A percentile compares a stretch with the other conserved stretches of the same genome.
Conservation (phyloP, 164 flowering plant genomes). For the Annona squamosa region DNA sequence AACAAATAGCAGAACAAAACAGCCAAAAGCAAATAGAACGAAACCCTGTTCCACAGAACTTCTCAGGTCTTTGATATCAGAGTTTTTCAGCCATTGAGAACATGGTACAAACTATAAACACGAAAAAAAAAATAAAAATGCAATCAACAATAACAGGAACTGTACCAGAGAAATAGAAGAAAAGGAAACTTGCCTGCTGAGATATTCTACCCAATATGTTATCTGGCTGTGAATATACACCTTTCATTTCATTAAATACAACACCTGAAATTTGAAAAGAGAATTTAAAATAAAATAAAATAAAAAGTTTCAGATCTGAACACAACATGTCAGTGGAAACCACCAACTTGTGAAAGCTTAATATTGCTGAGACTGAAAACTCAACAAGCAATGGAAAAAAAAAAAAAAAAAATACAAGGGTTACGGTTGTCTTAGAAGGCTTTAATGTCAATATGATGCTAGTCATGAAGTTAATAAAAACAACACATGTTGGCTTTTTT, state of each 20-base stretch:
- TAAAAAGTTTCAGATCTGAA: background rate
- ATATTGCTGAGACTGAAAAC: background rate
- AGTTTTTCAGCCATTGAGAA: background rate
- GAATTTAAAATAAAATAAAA: background rate
- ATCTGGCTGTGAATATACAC: slow-evolving; percentile 98
- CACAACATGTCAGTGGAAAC: background rate
- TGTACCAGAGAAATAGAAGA: background rate
- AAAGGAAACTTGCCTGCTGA: slow-evolving; percentile 64
- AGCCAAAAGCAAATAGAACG: background rate
- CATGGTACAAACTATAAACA: no score
- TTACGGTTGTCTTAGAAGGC: no score
- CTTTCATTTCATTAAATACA: slow-evolving; percentile 99
- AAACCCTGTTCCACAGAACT: background rate
- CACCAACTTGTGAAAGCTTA: background rate
- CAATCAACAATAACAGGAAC: background rate
- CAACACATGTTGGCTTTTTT: no score
- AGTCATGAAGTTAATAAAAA: no score
- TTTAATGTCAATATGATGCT: no score
- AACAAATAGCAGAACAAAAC: background rate
- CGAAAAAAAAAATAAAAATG: no score
- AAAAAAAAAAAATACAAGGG: background rate
- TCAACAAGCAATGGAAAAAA: background rate
- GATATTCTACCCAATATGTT: slow-evolving; percentile 69
- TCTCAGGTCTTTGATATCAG: background rate
- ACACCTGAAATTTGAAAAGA: slow-evolving; percentile 52